Percentiles rank a stretch among this genome's conserved stretches.
phyloP scores from a whole-genome alignment of 1,139 yeast species.

The Kluyveromyces sp. region DNA sequence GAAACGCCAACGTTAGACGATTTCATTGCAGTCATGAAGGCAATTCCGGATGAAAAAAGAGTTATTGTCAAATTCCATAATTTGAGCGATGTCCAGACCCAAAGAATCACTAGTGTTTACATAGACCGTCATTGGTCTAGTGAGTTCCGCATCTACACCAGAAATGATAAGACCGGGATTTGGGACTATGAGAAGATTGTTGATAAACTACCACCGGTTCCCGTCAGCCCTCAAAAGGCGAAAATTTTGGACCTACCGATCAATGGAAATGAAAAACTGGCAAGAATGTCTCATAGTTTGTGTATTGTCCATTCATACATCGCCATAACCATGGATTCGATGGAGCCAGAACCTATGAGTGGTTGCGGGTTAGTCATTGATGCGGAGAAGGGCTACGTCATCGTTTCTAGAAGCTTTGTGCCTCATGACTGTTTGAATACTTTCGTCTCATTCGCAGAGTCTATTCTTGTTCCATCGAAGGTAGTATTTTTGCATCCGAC shows the following conservation, averaged over 20 bases:
- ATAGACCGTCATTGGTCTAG: slow-evolving; percentile 85
- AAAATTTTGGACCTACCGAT: slow-evolving; percentile 65
- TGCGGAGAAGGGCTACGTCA: slow-evolving; percentile 68
- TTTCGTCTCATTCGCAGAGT: slow-evolving; percentile 75
- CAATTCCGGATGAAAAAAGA: slow-evolving; percentile 68
- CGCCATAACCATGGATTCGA: slow-evolving; percentile 71
- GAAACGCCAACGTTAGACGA: slow-evolving; percentile 68
- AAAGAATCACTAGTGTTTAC: slow-evolving; percentile 52
- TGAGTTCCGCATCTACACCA: slow-evolving; percentile 60
- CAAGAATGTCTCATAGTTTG: slow-evolving; percentile 51
- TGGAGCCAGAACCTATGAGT: slow-evolving; percentile 51
- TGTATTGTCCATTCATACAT: slow-evolving; percentile 61
- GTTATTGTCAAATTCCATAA: slow-evolving; percentile 71
- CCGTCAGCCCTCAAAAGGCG: slow-evolving; percentile 54
- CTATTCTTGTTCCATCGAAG: slow-evolving; percentile 71
- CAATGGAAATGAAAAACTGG: slow-evolving; percentile 45
- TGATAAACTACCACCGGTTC: slow-evolving; percentile 50
- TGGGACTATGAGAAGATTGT: slow-evolving; percentile 79
- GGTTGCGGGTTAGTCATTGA: slow-evolving; percentile 80
- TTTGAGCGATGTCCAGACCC: slow-evolving; percentile 73
- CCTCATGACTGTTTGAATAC: slow-evolving; percentile 85
- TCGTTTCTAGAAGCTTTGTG: slow-evolving; percentile 70
- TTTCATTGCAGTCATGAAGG: slow-evolving; percentile 70
- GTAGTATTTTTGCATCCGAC: slow-evolving; percentile 84
- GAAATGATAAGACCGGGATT: slow-evolving; percentile 77